Evolutionary conservation across 2,329 filamentous ascomycete genomes (phyloP).

Genomic region (Phyllosticta paracitricarpa): DNA sequence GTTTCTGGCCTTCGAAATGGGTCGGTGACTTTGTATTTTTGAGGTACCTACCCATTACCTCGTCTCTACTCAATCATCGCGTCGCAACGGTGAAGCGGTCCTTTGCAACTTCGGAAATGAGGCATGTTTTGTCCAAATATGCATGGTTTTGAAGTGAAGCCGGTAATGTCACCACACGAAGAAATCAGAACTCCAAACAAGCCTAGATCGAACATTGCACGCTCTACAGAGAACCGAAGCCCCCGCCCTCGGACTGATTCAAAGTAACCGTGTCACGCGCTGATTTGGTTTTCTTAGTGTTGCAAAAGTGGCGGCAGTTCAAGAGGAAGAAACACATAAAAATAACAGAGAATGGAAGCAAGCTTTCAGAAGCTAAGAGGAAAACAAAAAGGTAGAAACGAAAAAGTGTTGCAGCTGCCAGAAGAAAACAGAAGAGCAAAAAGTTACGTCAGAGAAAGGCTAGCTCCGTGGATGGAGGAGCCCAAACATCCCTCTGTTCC

Average conservation of each 20-base stretch:
- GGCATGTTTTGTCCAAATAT: too few species aligned
- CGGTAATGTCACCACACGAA: too few species aligned
- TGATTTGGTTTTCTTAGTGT: not conserved
- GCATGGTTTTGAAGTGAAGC: too few species aligned
- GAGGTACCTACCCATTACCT: too few species aligned
- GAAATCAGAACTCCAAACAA: too few species aligned
- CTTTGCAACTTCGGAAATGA: too few species aligned
- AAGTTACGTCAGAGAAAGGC: not conserved
- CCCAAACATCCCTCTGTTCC: not conserved
- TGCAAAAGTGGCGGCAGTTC: not conserved
- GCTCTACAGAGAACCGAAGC: not conserved
- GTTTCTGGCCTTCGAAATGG: too few species aligned
- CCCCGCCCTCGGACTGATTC: not conserved
- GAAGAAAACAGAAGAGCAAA: not conserved
- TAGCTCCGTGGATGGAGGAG: not conserved
- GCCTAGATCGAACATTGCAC: too few species aligned
- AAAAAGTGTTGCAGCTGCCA: not conserved
- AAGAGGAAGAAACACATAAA: not conserved
- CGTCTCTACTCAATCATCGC: too few species aligned
- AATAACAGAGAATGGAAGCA: not conserved
- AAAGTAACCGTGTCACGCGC: not conserved
- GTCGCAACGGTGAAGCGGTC: too few species aligned
- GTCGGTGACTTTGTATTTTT: too few species aligned
- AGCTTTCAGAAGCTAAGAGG: not conserved
- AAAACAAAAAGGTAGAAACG: too few species aligned